Base-by-base conservation (phyloP, 2,329 filamentous ascomycete genomes). In the Beauveria australis region DNA sequence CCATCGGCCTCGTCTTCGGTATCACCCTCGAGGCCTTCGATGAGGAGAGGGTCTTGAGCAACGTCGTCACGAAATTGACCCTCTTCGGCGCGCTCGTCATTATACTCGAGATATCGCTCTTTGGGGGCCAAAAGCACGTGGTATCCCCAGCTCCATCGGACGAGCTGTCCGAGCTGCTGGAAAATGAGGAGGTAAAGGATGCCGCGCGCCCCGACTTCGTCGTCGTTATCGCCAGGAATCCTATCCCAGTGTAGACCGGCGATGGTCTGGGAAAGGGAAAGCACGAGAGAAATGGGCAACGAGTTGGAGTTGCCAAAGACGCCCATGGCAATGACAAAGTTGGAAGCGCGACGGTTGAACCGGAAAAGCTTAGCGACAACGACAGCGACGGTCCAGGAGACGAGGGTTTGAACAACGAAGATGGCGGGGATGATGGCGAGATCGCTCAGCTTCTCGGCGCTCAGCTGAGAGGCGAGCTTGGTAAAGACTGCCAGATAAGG, bases 301-400 rank as follows among this genome's bases (percentile, higher is more conserved):
- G 94, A 97, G 75, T 99, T 99, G 40, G 93, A 97, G 74, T 99
- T 99, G 67, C 93, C 94, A 73, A 99, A 99, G 53, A 97, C 83
- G 43, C 90, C 92, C 94, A 99, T 99, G 58, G 94, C 94, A 37
- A 91, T 89, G 47, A 99, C 89, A 70, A 99, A 99, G 76, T 99
- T 99, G 66, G 88, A 84, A 47, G 92, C 89, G 64, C 93, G 86
- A 73, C 89, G 92, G 67, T 85, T 86, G 75, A 99, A 92, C 18
- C 89, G 81, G 72, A 92, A 96, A 53, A 85, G 77, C 74, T 84
- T 88, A 19, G 89, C 84, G 59, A 97, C 83, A 14, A 81, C 68
- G 9, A 85, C 76, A 2, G 92, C 87, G 59, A 92, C 91, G 3
- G 84, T 59, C 76, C 92, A 99, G 16, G 93, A 97, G 30, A 97